phyloP scores from a whole-genome alignment of 768 basidiomycete species.

The Polyporus arcularius region DNA sequence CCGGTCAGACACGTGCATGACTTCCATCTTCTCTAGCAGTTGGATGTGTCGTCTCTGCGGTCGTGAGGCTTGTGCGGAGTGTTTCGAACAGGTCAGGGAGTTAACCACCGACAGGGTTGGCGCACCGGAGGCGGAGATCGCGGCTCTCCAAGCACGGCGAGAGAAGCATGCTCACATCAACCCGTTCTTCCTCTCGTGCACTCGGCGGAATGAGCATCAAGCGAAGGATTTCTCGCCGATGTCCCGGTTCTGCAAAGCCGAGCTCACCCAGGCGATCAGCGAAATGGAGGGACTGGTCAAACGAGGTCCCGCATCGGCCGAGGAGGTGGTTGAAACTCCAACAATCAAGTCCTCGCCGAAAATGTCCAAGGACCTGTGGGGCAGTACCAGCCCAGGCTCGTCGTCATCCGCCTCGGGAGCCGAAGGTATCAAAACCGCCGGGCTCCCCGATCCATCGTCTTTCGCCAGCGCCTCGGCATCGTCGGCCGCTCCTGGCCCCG shows the following conservation, averaged over 20 bases:
- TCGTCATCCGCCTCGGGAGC: neutral
- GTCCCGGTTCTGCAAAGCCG: constrained; percentile 67
- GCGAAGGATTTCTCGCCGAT: constrained; percentile 75
- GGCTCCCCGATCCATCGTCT: constrained; percentile 14
- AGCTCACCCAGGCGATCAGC: constrained; percentile 63
- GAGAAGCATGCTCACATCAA: constrained; percentile 66
- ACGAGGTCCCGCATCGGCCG: constrained; percentile 11
- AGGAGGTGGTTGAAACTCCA: constrained; percentile 11
- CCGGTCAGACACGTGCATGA: constrained; percentile 83
- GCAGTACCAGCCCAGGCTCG: constrained; percentile 1
- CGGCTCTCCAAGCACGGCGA: constrained; percentile 49
- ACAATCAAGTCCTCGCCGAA: constrained; percentile 5
- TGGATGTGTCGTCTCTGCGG: constrained; percentile 94
- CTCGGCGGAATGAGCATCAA: constrained; percentile 69
- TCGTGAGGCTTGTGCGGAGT: constrained; percentile 86
- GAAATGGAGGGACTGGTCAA: constrained; percentile 65
- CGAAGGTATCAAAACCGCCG: constrained; percentile 7
- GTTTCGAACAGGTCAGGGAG: constrained; percentile 68
- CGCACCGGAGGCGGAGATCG: constrained; percentile 48
- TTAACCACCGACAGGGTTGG: constrained; percentile 56
- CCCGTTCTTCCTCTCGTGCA: constrained; percentile 75
- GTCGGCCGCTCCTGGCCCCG: constrained; percentile 1
- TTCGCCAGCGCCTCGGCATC: constrained; percentile 11
- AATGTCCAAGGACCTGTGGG: constrained; percentile 12
- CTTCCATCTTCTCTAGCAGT: constrained; percentile 85